Evolutionary conservation across 1,284 basidiomycete species (phyloP).

Genomic region (Austroboletus niveus): DNA sequence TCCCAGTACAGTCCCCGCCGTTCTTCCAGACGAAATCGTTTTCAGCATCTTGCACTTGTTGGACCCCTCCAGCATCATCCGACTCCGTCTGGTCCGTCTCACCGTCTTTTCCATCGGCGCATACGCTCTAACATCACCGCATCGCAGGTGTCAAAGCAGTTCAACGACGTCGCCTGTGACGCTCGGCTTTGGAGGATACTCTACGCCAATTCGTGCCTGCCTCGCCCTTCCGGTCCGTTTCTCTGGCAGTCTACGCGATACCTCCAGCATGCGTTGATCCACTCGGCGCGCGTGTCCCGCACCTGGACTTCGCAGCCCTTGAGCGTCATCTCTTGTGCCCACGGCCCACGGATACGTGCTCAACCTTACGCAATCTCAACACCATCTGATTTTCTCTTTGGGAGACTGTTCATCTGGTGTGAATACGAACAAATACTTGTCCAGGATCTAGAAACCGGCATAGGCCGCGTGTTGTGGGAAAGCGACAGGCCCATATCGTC

Average conservation of each 20-base stretch:
- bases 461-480: slow-evolving; percentile 21
- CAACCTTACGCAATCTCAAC: slow-evolving; percentile 15
- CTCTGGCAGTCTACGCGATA: slow-evolving; percentile 21
- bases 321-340: slow-evolving; percentile 9
- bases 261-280: slow-evolving; percentile 20
- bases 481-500: slow-evolving; percentile 16
- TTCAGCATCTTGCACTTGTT: slow-evolving; percentile 16
- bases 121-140: neutral
- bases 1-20: neutral
- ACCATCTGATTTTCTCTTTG: slow-evolving; percentile 23
- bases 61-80: slow-evolving; percentile 17
- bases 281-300: slow-evolving; percentile 17
- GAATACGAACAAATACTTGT: slow-evolving; percentile 20
- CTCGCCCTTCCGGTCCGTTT: slow-evolving; percentile 24
- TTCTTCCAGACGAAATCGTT: slow-evolving; percentile 21
- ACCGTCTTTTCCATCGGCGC: neutral
- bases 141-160: slow-evolving; percentile 21
- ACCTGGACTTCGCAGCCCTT: slow-evolving; percentile 24
- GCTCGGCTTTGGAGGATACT: slow-evolving; percentile 16
- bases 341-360: slow-evolving; percentile 17
- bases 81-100: slow-evolving; percentile 17
- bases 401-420: slow-evolving; percentile 25
- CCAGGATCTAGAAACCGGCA: slow-evolving; percentile 24
- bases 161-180: slow-evolving; percentile 16
- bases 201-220: slow-evolving; percentile 17